Evolutionary conservation across 768 basidiomycete genomes (phyloP), one percentile per base, ranked within the genome.

Genomic region (Lentinula guzmanii): DNA sequence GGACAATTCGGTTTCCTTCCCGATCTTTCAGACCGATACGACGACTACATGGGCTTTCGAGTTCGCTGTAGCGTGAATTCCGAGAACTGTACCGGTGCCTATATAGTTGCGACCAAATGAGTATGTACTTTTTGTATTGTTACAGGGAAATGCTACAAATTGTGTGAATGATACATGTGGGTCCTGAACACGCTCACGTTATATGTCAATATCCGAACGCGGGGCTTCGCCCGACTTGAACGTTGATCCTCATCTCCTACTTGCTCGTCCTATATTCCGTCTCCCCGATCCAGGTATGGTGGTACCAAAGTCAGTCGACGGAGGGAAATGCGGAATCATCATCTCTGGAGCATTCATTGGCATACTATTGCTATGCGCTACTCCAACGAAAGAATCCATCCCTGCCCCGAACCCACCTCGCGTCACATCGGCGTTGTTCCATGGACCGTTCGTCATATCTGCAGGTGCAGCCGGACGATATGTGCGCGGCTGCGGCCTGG

Each of bases 21-120:
- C 65, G 33, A 67, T 67, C 13, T 67, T 64, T 58, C 66, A 67
- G 59, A 67, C 66, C 9, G 59, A 61, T 28, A 65, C 66, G 15
- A 57, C 58, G 13, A 67, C 66, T 37, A 67, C 66, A n/a, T 67
- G 66, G 66, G 65, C 66, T 37, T 67, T 67, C 31, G 66, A 67
- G 55, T 67, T 67, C 21, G 28, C 41, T 31, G 55, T 56, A 56
- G 55, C 41, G 39, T 56, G 37, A 54, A 48, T 11, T 28, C 28
- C 28, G 28, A 28, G 28, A 28, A 28, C 28, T 28, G 28, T 28
- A 28, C 28, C 28, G 0, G 28, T 28, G 28, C 28, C 28, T 16
- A 16, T n/a, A 43, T 18, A 18, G 6, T 43, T 43, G n/a, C 42
- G 42, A 43, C 42, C 16, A 28, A 28, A 28, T 28, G 28, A 45